Evolutionary conservation across 2,329 filamentous ascomycete species (phyloP), one percentile per base, ranked within the genome.

Genomic region (Coniochaeta ligniaria): DNA sequence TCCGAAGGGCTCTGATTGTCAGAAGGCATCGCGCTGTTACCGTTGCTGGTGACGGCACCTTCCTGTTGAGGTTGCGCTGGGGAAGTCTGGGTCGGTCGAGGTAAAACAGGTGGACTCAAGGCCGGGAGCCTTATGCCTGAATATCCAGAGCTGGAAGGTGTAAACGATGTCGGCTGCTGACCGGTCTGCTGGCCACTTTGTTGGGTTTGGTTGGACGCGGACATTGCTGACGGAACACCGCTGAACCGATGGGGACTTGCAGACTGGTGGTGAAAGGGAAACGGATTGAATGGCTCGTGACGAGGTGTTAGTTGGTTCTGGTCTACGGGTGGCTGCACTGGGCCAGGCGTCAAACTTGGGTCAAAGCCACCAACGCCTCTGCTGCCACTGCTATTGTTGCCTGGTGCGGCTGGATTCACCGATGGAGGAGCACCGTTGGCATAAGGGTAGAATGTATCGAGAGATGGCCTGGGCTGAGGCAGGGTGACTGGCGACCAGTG

Each of bases 101-200:
- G 43, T 11, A 47, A 14, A 47, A 47, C 43, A 24, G 43, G 35
- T 26, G 61, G 61, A 26, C 59, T 62, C 45, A 65, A 50, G 20
- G 64, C 60, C 8, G 65, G 65, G 22, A 66, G 57, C 20, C 56
- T 64, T 28, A 63, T 60, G 41, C 50, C 55, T 12, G 50, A n/a
- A n/a, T 33, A 55, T 17, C 33, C 26, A 31, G 14, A 16, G 50
- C 26, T 33, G 26, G 26, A 2, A 24, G 50, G 26, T n/a, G 50
- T n/a, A 26, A 55, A 55, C 6, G 50, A 33, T n/a, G 31, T 11
- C 26, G 54, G 54, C 28, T 55, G 50, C 50, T 55, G 50, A 17
- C 54, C 54, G 22, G 47, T 12, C 14, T 52, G 47, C 6, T 52
- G 47, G 22, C 24, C 47, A 24, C 26, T 20, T 24, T 47, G 41